Evolutionary conservation across 192 early-diverging fungal species (phyloP).

Genomic region (Coemansia sp.): DNA sequence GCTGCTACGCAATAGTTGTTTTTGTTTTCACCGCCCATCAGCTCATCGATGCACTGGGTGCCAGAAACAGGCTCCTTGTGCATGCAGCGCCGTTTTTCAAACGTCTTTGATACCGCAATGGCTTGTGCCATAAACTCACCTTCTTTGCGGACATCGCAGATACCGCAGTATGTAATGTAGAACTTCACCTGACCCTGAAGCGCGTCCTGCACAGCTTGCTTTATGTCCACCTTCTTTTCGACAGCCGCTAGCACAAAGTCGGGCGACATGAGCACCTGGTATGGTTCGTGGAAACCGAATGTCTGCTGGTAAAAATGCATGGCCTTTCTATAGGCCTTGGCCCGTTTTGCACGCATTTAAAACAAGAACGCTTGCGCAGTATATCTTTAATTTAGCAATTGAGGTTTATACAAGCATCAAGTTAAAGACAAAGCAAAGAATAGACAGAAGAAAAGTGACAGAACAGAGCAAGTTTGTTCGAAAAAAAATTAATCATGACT

Average conservation of each 20-base stretch:
- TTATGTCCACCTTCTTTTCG: slow-evolving; percentile 64
- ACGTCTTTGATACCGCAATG: slow-evolving; percentile 60
- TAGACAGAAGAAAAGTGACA: no score
- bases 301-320: slow-evolving; percentile 80
- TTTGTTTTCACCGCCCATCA: slow-evolving; percentile 76
- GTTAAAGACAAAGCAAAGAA: no score
- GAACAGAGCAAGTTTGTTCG: no score
- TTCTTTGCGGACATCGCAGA: slow-evolving; percentile 68
- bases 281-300: slow-evolving; percentile 92
- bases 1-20: slow-evolving; percentile 87
- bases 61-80: slow-evolving; percentile 67
- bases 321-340: slow-evolving; percentile 76
- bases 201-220: slow-evolving; percentile 63
- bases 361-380: neutral
- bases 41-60: slow-evolving; percentile 68
- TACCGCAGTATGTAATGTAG: slow-evolving; percentile 73
- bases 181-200: slow-evolving; percentile 68
- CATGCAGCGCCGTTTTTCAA: slow-evolving; percentile 81
- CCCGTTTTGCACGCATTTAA: slow-evolving; percentile 81
- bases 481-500: no score
- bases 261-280: slow-evolving; percentile 84
- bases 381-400: neutral
- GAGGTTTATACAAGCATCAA: neutral
- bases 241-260: slow-evolving; percentile 76
- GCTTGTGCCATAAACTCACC: slow-evolving; percentile 65